A percentile compares a stretch with the other conserved stretches of the same genome.
Evolutionary conservation across 2,329 filamentous ascomycete species (phyloP).

Genomic region (Anthostomella pinea): DNA sequence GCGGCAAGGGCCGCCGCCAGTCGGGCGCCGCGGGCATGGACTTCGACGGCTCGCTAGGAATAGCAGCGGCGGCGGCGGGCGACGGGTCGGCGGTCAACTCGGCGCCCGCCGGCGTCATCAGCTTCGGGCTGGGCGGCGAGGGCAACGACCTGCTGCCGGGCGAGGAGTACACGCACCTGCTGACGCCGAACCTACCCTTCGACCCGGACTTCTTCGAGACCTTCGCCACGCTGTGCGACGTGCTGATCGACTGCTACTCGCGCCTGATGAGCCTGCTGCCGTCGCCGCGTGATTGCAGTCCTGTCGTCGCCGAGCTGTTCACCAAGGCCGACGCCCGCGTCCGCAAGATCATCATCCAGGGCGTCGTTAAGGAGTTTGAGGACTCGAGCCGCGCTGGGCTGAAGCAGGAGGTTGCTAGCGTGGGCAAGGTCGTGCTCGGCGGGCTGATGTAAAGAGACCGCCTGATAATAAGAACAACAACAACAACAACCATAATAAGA

Average conservation of each 20-base stretch:
- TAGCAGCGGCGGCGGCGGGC: slow-evolving; percentile 19
- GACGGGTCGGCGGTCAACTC: slow-evolving; percentile 31
- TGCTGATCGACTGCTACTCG: slow-evolving; percentile 88
- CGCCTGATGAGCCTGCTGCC: slow-evolving; percentile 72
- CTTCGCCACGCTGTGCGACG: slow-evolving; percentile 92
- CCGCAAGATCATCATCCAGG: slow-evolving; percentile 83
- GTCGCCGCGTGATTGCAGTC: slow-evolving; percentile 69
- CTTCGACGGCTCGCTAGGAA: slow-evolving; percentile 18
- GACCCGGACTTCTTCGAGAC: slow-evolving; percentile 97
- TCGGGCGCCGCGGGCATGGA: slow-evolving; percentile 41
- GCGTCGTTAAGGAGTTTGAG: slow-evolving; percentile 89
- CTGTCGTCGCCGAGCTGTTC: slow-evolving; percentile 77
- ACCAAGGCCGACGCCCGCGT: slow-evolving; percentile 83
- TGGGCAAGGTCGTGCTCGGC: slow-evolving; percentile 85
- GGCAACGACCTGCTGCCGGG: slow-evolving; percentile 70
- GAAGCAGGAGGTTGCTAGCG: slow-evolving; percentile 77
- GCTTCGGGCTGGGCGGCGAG: slow-evolving; percentile 51
- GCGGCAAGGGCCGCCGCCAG: slow-evolving; percentile 55
- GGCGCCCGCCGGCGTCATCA: slow-evolving; percentile 46
- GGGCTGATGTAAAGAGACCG: slow-evolving; percentile 79
- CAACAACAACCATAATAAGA: too few relatives aligned
- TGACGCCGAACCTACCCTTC: slow-evolving; percentile 91
- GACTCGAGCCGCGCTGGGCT: slow-evolving; percentile 74
- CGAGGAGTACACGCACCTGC: slow-evolving; percentile 82
- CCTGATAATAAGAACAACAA: too few relatives aligned